phyloP scores from a whole-genome alignment of 2,329 filamentous ascomycete genomes.

The Arthrobotrys entomopaga region DNA sequence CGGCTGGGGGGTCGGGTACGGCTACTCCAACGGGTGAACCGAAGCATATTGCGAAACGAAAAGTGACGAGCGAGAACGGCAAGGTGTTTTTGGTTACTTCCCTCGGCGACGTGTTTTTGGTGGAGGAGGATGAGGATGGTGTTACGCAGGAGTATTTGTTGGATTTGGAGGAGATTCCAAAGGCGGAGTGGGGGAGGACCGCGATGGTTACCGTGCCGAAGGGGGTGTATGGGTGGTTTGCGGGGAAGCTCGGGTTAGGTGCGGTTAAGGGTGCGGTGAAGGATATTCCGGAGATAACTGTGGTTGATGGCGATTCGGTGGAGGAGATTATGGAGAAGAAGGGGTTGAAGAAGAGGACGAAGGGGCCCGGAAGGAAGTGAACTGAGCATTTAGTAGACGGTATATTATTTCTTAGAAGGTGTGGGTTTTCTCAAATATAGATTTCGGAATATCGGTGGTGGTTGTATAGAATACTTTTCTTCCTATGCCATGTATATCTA shows the following conservation, averaged over 20 bases:
- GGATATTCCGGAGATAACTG: conserved; percentile 58
- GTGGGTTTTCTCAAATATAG: background rate
- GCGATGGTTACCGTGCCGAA: conserved; percentile 81
- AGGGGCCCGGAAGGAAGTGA: conserved; percentile 34
- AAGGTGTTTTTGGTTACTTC: conserved; percentile 94
- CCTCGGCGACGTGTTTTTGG: conserved; percentile 90
- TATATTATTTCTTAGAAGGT: background rate
- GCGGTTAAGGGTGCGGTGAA: conserved; percentile 62
- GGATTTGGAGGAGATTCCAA: conserved; percentile 83
- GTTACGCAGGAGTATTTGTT: conserved; percentile 83
- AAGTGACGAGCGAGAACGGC: conserved; percentile 89
- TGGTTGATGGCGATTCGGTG: conserved; percentile 63
- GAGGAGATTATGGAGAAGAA: conserved; percentile 61
- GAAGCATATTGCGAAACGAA: conserved; percentile 79
- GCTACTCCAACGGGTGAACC: conserved; percentile 70
- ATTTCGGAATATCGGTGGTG: too few relatives aligned
- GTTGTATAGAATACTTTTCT: too few relatives aligned
- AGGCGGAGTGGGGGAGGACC: conserved; percentile 82
- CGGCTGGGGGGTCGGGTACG: conserved; percentile 64
- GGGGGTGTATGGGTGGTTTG: conserved; percentile 73
- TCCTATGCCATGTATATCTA: too few relatives aligned
- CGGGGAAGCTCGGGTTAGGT: conserved; percentile 65
- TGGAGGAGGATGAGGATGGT: conserved; percentile 89
- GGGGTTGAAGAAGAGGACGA: conserved; percentile 50
- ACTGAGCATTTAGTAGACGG: background rate